Conservation (phyloP, 208 protist genomes). For the Wallacemonas sp. region DNA sequence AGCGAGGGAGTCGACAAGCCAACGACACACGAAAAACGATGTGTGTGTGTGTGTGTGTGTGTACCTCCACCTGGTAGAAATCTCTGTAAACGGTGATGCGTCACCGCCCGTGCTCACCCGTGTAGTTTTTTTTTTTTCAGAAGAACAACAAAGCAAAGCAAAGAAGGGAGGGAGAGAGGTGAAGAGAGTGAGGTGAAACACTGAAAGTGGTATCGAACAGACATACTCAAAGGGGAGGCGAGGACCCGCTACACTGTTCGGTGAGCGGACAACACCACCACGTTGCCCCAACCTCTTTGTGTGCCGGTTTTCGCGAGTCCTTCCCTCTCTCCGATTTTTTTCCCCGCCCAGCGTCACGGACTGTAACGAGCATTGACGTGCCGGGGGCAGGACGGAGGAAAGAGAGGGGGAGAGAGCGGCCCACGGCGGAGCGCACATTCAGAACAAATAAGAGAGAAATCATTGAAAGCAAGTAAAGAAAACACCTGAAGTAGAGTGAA, state of each 20-base stretch:
- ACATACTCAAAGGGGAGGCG: background rate
- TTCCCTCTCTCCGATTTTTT: too few species aligned
- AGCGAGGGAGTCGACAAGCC: too few species aligned
- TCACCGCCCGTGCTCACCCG: too few species aligned
- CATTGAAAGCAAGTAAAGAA: background rate
- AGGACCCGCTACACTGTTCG: too few species aligned
- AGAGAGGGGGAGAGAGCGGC: background rate
- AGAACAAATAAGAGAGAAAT: background rate
- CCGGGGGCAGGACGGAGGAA: background rate
- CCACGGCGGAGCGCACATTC: background rate
- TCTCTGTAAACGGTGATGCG: too few species aligned
- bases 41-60: background rate
- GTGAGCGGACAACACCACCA: too few species aligned
- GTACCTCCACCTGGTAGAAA: too few species aligned
- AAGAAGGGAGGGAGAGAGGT: background rate
- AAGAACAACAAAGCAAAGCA: conserved; percentile 3
- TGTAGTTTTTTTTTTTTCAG: conserved; percentile 4
- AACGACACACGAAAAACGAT: background rate
- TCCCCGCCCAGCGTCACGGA: too few species aligned
- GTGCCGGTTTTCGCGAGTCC: too few species aligned
- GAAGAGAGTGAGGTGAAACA: background rate
- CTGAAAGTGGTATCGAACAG: background rate
- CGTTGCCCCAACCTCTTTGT: too few species aligned
- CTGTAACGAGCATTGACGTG: too few species aligned
- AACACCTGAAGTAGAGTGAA: too few species aligned